phyloP scores from a whole-genome alignment of 441 rosid genomes.

The Arabidopsis hybrid region DNA sequence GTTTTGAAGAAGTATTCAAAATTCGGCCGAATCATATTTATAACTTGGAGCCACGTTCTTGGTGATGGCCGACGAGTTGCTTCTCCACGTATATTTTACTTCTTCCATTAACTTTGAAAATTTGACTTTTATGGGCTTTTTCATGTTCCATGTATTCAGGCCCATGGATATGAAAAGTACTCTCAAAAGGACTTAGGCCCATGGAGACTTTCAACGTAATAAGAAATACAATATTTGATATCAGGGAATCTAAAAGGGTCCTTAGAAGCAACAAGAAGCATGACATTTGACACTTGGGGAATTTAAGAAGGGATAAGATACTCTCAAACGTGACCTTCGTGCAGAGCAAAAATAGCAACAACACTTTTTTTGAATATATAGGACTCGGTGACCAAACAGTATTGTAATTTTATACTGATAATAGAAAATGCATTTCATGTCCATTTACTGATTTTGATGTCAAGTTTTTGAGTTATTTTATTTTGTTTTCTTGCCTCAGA shows the following conservation, averaged over 20 bases:
- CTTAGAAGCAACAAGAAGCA: conserved; percentile 20
- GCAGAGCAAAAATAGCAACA: conserved; percentile 16
- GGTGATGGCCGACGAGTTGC: conserved; percentile 38
- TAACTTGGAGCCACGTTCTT: conserved; percentile 42
- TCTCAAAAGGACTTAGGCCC: not conserved
- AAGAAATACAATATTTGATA: not conserved
- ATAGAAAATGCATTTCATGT: not conserved
- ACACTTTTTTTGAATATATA: not conserved
- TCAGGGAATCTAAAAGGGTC: conserved; percentile 11
- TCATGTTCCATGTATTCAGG: not conserved
- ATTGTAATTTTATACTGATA: not conserved
- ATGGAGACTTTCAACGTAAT: not conserved
- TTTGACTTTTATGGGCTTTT: not conserved
- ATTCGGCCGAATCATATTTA: not conserved
- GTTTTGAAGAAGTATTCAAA: conserved; percentile 23
- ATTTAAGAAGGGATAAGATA: conserved; percentile 23
- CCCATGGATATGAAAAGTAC: not conserved
- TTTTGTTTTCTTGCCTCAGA: no score
- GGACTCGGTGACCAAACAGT: conserved; percentile 13
- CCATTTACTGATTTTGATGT: not conserved
- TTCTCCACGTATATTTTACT: no score
- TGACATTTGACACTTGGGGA: conserved; percentile 29
- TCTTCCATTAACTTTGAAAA: not conserved
- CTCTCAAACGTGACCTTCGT: conserved; percentile 34
- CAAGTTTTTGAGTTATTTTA: no score